Percentiles rank a stretch among this genome's conserved stretches.
phyloP scores from a whole-genome alignment of 805 yeast species.

The Kuraishia capsulata region DNA sequence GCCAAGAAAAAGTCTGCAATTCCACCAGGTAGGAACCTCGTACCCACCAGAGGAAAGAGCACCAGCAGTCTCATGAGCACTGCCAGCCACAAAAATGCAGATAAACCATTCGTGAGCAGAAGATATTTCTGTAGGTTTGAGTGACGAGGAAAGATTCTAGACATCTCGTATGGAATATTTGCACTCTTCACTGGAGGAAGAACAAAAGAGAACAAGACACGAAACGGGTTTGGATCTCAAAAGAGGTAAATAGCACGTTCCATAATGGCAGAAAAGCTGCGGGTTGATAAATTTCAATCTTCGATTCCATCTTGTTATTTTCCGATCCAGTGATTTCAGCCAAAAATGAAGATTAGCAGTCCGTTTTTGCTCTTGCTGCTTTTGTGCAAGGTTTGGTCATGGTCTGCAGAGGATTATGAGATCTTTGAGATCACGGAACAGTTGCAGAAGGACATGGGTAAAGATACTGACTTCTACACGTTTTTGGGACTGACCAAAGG shows the following conservation, averaged over 20 bases:
- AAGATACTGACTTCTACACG: slow-evolving; percentile 53
- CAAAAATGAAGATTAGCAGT: background rate
- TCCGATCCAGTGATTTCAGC: background rate
- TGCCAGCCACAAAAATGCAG: slow-evolving; percentile 37
- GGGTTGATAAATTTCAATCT: too few relatives aligned
- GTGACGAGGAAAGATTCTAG: slow-evolving; percentile 3
- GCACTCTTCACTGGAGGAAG: too few relatives aligned
- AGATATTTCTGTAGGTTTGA: slow-evolving; percentile 15
- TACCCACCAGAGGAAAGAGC: slow-evolving; percentile 56
- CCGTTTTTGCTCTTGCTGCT: slow-evolving; percentile 2
- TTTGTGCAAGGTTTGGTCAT: slow-evolving; percentile 1
- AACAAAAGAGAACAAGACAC: too few relatives aligned
- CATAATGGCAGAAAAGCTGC: too few relatives aligned
- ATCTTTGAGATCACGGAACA: slow-evolving; percentile 66
- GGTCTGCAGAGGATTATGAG: slow-evolving; percentile 61
- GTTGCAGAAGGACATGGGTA: slow-evolving; percentile 53
- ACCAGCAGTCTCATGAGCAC: slow-evolving; percentile 39
- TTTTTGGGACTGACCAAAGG: slow-evolving; percentile 44
- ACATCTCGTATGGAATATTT: too few relatives aligned
- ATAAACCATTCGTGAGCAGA: slow-evolving; percentile 13
- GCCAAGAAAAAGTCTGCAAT: slow-evolving; percentile 50
- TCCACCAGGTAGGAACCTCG: slow-evolving; percentile 59
- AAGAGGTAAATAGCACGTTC: too few relatives aligned
- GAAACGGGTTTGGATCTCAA: too few relatives aligned
- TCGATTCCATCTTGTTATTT: too few relatives aligned